Evolutionary conservation across 139 green algal genomes (phyloP), one percentile per base, ranked within the genome.

Genomic region (Tetraselmis striata): DNA sequence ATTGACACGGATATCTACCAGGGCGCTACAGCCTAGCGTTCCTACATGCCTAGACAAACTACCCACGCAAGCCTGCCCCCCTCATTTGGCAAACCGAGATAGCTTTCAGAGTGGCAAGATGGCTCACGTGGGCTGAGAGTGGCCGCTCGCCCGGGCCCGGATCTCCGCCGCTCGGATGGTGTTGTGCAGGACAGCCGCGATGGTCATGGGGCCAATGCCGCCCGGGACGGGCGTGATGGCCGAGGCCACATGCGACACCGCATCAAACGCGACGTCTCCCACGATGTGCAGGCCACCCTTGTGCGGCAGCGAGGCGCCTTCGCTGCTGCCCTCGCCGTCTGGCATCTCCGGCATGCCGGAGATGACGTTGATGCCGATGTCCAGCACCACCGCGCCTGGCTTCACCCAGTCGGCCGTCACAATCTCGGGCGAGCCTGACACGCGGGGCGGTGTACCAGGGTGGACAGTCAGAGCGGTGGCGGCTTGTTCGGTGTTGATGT

Each of bases 131-230:
- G n/a, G n/a, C n/a, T n/a, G n/a, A n/a, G n/a, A n/a, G n/a, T n/a
- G n/a, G n/a, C n/a, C n/a, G n/a, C n/a, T n/a, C n/a, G n/a, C n/a
- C n/a, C n/a, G n/a, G n/a, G n/a, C n/a, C n/a, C n/a, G n/a, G n/a
- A n/a, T n/a, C 45, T 78, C 28, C 79, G 45, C 45, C 79, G 58
- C 0, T 84, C 86, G 0, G 25, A 94, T 32, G 59, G 88, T 94
- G 86, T 98, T 97, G 24, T 92, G 84, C 77, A 98, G 83, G 32
- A 98, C 82, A 86, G 93, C 94, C n/a, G 94, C 91, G 58, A 97
- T 97, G 32, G 94, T 98, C 94, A 97, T 98, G 1, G 94, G 94
- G 5, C 94, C 94, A n/a, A 98, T 94, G 18, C 94, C 94, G 26
- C 94, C 94, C 22, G 94, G 94, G 23, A 98, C 94, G 2, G 93